These are phyloP conservation scores for Prototheca wickerhamii DNA, from an alignment of 163 green algal species.

Conservation along the genomic window DNA sequence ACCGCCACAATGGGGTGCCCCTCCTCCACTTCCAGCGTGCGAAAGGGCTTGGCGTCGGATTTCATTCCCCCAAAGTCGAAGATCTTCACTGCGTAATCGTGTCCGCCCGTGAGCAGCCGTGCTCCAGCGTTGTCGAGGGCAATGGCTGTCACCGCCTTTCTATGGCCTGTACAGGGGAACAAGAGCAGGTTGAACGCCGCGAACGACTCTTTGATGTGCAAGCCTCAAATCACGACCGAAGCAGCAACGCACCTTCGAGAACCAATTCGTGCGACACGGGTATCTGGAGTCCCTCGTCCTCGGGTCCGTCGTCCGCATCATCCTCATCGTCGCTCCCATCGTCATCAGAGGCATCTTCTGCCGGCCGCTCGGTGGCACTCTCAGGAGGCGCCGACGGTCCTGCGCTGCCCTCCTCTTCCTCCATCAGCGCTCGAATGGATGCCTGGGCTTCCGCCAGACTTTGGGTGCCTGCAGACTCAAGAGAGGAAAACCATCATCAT, in stretches of 20 bases:
- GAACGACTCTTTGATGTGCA: not conserved
- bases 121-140: conserved; percentile 64
- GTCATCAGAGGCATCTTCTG: too few relatives aligned
- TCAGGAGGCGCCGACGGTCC: too few relatives aligned
- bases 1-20: conserved; percentile 50
- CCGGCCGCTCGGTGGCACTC: not conserved
- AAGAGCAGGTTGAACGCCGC: conserved; percentile 2
- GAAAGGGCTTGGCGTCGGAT: conserved; percentile 68
- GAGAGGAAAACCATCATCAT: too few relatives aligned
- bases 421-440: too few relatives aligned
- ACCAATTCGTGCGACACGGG: conserved; percentile 55
- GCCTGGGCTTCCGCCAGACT: too few relatives aligned
- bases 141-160: conserved; percentile 54
- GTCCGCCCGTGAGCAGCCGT: conserved; percentile 51
- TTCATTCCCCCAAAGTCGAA: conserved; percentile 99
- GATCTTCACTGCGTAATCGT: conserved; percentile 69
- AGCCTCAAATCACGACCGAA: not conserved
- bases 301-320: conserved; percentile 22
- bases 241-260: conserved; percentile 17
- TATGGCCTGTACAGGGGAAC: conserved; percentile 28
- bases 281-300: conserved; percentile 51
- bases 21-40: conserved; percentile 49
- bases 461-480: too few relatives aligned
- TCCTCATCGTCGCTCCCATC: not conserved
- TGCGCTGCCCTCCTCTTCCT: too few relatives aligned